Evolutionary conservation across 352 stramenopile genomes (phyloP), one percentile per base, ranked within the genome.

Genomic region (Phytophthora aleatoria): DNA sequence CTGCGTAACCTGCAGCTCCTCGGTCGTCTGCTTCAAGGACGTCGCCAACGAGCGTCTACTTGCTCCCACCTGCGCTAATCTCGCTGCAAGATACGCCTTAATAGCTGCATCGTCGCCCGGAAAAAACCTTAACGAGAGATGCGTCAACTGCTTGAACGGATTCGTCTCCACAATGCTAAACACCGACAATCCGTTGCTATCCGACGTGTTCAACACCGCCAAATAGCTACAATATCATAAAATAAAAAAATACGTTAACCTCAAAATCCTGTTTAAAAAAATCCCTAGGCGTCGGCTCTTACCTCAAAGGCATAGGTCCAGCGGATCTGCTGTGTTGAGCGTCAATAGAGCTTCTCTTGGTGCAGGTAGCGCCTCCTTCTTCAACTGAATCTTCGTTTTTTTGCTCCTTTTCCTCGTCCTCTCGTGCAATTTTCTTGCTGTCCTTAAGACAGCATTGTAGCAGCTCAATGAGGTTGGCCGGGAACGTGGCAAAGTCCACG

Each of bases 151-250:
- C 77, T 98, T 98, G 81, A 98, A 98, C 24, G 69, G 83, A 52
- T 98, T 98, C 20, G 93, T 96, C 77, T 98, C 95, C 41, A 98
- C 90, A 43, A 98, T 92, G 33, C 85, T 96, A 67, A 98, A 97
- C 16, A 91, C 67, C 3, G 80, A 90, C 47, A 87, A 69, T n/a
- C 74, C 80, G 27, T 84, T 69, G 30, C 50, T 50, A 52, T 94
- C 82, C 13, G 64, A 79, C 31, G 85, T 94, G 60, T 92, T 92
- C 28, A 95, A 58, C 30, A 95, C 87, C 31, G 85, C 87, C 35
- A 95, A 72, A 67, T 94, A 95, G 53, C 87, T 93, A 42, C 27
- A 62, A 42, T 58, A 30, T 3, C 16, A 54, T 6, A 24, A 35
- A 39, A 27, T 35, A 35, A 35, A 51, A 9, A 60, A 39, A 12